These are phyloP conservation scores for Leishmania gerbilli DNA, from an alignment of 208 protist species.

Conservation along the genomic window DNA sequence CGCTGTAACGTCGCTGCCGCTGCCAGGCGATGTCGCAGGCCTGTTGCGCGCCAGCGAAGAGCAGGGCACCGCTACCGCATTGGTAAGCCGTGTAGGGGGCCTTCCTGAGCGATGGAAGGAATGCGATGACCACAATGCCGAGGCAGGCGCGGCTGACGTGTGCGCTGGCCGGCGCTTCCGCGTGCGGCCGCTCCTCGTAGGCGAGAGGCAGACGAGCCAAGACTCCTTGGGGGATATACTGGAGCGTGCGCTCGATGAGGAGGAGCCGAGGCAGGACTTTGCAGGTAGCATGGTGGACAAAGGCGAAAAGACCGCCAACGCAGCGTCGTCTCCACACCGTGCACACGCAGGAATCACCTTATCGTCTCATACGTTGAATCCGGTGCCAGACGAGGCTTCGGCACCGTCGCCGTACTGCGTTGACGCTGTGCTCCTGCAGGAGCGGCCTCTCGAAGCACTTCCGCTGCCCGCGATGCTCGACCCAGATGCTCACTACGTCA, in stretches of 20 bases:
- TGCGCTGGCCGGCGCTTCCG: neutral
- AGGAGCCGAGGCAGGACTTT: neutral
- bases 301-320: neutral
- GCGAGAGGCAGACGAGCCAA: neutral
- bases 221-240: neutral
- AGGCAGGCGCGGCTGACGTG: neutral
- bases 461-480: constrained; percentile 47
- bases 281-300: neutral
- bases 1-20: neutral
- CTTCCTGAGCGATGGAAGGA: neutral
- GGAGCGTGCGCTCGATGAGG: neutral
- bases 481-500: constrained; percentile 44
- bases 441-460: neutral
- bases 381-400: neutral
- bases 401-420: neutral
- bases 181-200: neutral
- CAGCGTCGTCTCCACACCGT: neutral
- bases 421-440: neutral
- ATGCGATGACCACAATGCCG: neutral
- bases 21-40: neutral
- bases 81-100: neutral
- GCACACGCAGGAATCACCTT: neutral
- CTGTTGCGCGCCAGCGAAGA: neutral
- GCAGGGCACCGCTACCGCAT: neutral
- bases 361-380: neutral